Evolutionary conservation across 2,329 filamentous ascomycete genomes (phyloP), one percentile per base, ranked within the genome.

Genomic region (Penicillium psychrosexuale): DNA sequence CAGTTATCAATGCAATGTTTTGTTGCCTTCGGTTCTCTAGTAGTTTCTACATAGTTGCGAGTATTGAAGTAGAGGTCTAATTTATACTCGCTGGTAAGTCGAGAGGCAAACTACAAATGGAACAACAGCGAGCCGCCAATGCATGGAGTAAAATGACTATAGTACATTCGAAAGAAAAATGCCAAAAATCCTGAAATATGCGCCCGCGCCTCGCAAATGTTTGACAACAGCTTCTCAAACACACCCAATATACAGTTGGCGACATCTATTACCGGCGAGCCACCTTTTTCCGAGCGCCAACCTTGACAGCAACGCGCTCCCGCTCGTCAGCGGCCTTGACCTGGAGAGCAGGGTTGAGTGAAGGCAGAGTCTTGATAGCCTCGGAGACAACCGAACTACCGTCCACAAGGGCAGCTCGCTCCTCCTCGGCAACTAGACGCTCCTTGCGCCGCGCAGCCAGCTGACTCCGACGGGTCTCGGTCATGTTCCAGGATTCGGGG

Each of bases 401-500:
- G 46, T 80, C 78, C 52, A 81, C 77, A n/a, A 92, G 72, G 45
- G 89, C 61, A 55, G 70, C 69, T 17, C 85, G 84, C 15, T 79
- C 74, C 49, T 84, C 73, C 62, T 93, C 88, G 28, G 79, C 72
- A 55, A 80, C 64, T 47, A 80, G 69, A 22, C 77, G 69, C 68
- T 80, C 70, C 56, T 78, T 70, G 49, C 91, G 82, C 57, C 79
- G 76, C 39, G 78, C 80, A n/a, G 84, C 82, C 47, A 97, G 77
- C 72, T 88, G 80, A 66, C 77, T 70, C 68, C 80, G 82, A 60
- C 90, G 82, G 75, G 89, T 80, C 44, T 83, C 76, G 2, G 88
- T 92, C 80, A 99, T 76, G 56, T 82, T 83, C 94, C 94, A 99
- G 63, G 86, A 84, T 64, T 84, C 81, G 2, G 94, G 94, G 74